Evolutionary conservation across 1,284 basidiomycete species (phyloP), one percentile per base, ranked within the genome.

Genomic region (Pseudozyma pruni): DNA sequence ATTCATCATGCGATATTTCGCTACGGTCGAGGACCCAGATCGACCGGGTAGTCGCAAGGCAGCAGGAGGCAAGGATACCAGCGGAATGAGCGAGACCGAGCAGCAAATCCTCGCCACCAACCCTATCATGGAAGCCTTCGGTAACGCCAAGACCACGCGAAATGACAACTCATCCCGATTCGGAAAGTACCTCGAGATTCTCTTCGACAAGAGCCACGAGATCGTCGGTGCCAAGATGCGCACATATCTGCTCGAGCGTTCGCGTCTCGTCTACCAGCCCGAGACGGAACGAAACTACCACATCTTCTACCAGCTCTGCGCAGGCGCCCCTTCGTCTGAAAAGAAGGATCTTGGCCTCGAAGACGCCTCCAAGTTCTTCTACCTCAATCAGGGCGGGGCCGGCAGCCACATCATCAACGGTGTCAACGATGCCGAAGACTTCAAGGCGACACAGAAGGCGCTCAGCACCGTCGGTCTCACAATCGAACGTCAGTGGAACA

Each of bases 161-260:
- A 98, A 99, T 81, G 96, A 98, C 85, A 99, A 99, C 84, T 97
- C 94, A 14, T 98, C 95, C 16, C 90, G 96, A 49, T 98, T 98
- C 83, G 96, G 96, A 67, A 99, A 98, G 85, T 98, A 98, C 84
- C 97, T 99, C 70, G 94, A 98, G 88, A 96, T 99, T 80, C 88
- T 98, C 37, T 98, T 99, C 76, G 94, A 98, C 83, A 90, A 90
- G 53, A 88, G 89, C 68, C 92, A 96, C 85, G 92, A 94, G 79
- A 99, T 99, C 69, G 93, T 98, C 56, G 96, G 96, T 33, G 96
- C 96, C 13, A 90, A 94, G 37, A 98, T 98, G 79, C 90, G 96
- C 68, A 98, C 96, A 41, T 99, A 98, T 84, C 89, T 98, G 20
- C 86, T 99, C 52, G 96, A 99, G 83, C 91, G 96, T 31, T 97